Conservation (phyloP, 345 rosid genomes). For the Populus deltoides region DNA sequence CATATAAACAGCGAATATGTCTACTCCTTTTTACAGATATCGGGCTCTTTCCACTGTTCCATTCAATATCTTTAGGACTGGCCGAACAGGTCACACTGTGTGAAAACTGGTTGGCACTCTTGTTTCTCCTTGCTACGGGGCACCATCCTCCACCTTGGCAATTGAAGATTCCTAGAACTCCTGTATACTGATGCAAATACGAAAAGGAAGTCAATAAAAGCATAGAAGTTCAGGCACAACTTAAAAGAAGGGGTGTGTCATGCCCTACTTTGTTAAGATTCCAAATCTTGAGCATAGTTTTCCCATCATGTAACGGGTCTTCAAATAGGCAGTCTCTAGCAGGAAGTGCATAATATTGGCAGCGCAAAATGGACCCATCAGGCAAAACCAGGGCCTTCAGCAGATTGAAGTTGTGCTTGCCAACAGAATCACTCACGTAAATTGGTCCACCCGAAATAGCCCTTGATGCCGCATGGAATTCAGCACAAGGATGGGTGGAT, state of each 20-base stretch:
- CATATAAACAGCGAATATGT: conserved; percentile 67
- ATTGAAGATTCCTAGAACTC: conserved; percentile 82
- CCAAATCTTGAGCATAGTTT: conserved; percentile 98
- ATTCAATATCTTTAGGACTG: conserved; percentile 59
- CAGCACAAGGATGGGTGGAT: conserved; percentile 90
- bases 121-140: conserved; percentile 69
- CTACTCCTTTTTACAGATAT: conserved; percentile 53
- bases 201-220: not conserved
- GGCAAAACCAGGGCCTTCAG: conserved; percentile 70
- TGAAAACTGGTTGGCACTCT: conserved; percentile 61
- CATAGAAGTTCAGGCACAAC: not conserved
- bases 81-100: conserved; percentile 49
- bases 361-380: conserved; percentile 74
- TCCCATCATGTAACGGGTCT: conserved; percentile 95
- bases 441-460: conserved; percentile 95
- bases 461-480: conserved; percentile 92
- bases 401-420: conserved; percentile 70
- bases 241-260: not conserved
- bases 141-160: conserved; percentile 99
- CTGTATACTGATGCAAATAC: conserved; percentile 50
- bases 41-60: conserved; percentile 74
- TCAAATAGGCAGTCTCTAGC: conserved; percentile 82
- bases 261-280: conserved; percentile 75
- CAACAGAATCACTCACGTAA: conserved; percentile 76
- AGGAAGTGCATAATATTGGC: conserved; percentile 85